phyloP scores from a whole-genome alignment of 805 yeast species.

The Grigorovia jiainica region DNA sequence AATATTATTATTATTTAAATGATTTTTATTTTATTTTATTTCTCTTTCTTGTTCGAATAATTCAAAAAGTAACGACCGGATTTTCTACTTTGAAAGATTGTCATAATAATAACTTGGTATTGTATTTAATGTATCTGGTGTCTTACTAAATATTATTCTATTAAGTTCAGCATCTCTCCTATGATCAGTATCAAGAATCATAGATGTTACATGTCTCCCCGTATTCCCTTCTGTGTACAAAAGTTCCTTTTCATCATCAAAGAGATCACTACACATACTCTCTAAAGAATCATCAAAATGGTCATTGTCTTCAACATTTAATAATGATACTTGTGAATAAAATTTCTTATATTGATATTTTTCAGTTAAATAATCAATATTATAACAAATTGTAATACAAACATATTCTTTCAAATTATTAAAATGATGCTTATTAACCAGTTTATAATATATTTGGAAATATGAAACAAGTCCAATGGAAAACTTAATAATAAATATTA shows the following conservation, averaged over 20 bases:
- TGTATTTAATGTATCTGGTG: constrained; percentile 7
- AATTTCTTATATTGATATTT: constrained; percentile 9
- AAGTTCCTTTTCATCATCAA: neutral
- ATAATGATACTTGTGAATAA: constrained; percentile 6
- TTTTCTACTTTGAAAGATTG: no score
- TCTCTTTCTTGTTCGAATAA: no score
- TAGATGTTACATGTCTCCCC: neutral
- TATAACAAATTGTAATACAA: constrained; percentile 47
- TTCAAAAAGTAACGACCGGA: no score
- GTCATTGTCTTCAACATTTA: constrained; percentile 1
- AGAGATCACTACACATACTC: neutral
- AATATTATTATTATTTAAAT: neutral
- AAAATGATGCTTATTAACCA: constrained; percentile 31
- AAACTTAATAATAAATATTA: constrained; percentile 51
- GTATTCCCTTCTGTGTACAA: no score
- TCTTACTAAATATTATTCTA: constrained; percentile 4
- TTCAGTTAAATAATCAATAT: constrained; percentile 38
- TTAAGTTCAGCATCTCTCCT: constrained; percentile 4
- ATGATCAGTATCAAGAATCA: neutral
- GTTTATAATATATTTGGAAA: constrained; percentile 41
- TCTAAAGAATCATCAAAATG: neutral
- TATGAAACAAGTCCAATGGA: constrained; percentile 43
- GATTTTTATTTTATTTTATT: no score
- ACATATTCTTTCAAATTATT: constrained; percentile 50
- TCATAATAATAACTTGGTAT: constrained; percentile 10